phyloP scores from a whole-genome alignment of 352 stramenopile species.

The Aphanomyces cochlioides region DNA sequence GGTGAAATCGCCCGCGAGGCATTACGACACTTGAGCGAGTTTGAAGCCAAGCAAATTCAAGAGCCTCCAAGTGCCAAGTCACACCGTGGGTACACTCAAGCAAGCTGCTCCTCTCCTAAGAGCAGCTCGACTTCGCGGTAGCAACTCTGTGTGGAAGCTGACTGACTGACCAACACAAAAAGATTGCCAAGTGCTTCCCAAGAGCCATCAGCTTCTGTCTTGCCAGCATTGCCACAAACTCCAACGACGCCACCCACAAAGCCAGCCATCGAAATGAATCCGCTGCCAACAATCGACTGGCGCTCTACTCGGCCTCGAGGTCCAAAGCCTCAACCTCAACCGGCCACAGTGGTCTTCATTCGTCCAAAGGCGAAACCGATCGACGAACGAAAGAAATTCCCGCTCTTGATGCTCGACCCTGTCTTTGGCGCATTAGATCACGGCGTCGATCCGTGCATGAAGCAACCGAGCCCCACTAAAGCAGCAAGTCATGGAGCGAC shows the following conservation, averaged over 20 bases:
- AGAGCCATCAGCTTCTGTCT: not conserved
- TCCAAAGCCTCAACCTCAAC: not conserved
- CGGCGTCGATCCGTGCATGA: conserved; percentile 24
- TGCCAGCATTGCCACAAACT: not conserved
- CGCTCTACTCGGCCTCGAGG: conserved; percentile 12
- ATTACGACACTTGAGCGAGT: conserved; percentile 28
- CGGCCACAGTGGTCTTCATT: not conserved
- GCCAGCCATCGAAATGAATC: not conserved
- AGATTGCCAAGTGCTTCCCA: not conserved
- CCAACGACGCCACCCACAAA: not conserved
- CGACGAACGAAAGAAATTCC: conserved; percentile 21
- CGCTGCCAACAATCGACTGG: conserved; percentile 10
- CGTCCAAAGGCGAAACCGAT: conserved; percentile 18
- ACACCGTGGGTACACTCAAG: not conserved
- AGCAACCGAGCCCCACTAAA: not conserved
- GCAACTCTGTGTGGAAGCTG: too few relatives aligned
- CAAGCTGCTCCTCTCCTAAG: too few relatives aligned
- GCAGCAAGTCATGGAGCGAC: not conserved
- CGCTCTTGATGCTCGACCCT: conserved; percentile 27
- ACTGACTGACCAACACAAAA: too few relatives aligned
- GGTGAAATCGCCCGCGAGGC: conserved; percentile 29
- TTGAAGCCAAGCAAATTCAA: conserved; percentile 1
- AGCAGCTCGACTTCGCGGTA: too few relatives aligned
- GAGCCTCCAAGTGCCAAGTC: not conserved
- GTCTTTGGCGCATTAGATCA: conserved; percentile 22